A percentile compares a stretch with the other conserved stretches of the same genome.
Evolutionary conservation across 352 stramenopile genomes (phyloP).

Genomic region (Phytophthora uliginosa): DNA sequence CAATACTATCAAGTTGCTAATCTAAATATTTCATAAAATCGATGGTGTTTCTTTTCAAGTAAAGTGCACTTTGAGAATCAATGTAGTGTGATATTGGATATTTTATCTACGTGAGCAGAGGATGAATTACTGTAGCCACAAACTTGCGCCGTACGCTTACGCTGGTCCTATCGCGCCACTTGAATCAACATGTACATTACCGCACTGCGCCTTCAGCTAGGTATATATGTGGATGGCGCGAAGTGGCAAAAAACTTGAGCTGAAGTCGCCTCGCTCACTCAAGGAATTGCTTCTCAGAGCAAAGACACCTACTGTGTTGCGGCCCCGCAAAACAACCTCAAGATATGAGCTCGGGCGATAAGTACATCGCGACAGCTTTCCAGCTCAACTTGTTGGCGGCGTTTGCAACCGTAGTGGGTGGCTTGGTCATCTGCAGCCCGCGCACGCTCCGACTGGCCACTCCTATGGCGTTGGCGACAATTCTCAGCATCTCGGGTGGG

Average conservation of each 20-base stretch:
- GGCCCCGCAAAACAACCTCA: neutral
- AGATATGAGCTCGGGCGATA: neutral
- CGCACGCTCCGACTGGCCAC: conserved; percentile 63
- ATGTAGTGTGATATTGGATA: no score
- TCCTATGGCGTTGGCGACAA: conserved; percentile 57
- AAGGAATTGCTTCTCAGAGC: conserved; percentile 8
- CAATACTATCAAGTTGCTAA: no score
- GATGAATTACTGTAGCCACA: no score
- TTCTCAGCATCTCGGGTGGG: conserved; percentile 67
- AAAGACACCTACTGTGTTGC: neutral
- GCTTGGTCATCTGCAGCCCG: conserved; percentile 65
- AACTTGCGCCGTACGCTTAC: neutral
- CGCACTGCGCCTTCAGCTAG: conserved; percentile 11
- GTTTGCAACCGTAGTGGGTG: conserved; percentile 64
- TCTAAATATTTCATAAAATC: no score
- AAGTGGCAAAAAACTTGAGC: conserved; percentile 16
- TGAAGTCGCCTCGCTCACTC: conserved; percentile 7
- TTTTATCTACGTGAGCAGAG: no score
- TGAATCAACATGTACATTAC: conserved; percentile 27
- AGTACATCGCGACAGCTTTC: conserved; percentile 37
- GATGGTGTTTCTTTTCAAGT: no score
- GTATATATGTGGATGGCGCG: conserved; percentile 7
- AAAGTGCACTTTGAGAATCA: no score
- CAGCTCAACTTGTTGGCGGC: conserved; percentile 54
- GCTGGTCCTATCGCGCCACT: conserved; percentile 26